Base-by-base conservation (phyloP, 2,329 filamentous ascomycete species). In the Apiospora rasikravindrae region DNA sequence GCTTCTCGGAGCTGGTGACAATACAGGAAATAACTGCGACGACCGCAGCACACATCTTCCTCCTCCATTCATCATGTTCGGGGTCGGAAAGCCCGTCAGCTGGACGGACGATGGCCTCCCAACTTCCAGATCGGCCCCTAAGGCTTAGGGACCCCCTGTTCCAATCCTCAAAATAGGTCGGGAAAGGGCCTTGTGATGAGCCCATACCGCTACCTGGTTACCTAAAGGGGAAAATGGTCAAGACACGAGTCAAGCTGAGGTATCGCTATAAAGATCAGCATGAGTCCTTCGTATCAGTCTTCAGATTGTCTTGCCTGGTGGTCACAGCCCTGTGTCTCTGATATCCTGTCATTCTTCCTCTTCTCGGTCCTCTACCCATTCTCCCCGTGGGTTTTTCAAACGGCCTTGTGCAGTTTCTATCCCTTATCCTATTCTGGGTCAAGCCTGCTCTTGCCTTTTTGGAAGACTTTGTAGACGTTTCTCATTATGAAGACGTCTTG, bases 181-280 rank as follows among this genome's bases (percentile, higher is more conserved):
- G 33, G 4, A 5, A 37, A 61, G 10, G 29, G 16, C 53, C 53
- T 22, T 22, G 53, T 61, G 53, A 61, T 16, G 29, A 33, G 53
- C 29, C 29, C 26, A 37, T 8, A 11, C 29, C 14, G 26, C 16
- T 33, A 37, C 29, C 5, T 37, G 53, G 16, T 37, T 61, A 11
- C 53, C 53, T 5, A 61, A 61, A 61, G 29, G 29, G 53, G 53
- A 29, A 7, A 22, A 37, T 37, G 26, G 53, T 61, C 29, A 37
- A 61, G 13, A 33, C 53, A 22, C 29, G 29, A 61, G 53, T 61
- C 53, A 61, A 61, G 29, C 26, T 4, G 11, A 29, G 49, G 24
- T 61, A 44, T 29, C 26, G 51, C 67, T 72, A 71, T 71, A 71
- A 71, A 71, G 70, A 69, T 53, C 37, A 24, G 24, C 29, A 67